These are phyloP conservation scores for Rhizopogon vinicolor DNA, from an alignment of 768 basidiomycete species.

Conservation along the genomic window DNA sequence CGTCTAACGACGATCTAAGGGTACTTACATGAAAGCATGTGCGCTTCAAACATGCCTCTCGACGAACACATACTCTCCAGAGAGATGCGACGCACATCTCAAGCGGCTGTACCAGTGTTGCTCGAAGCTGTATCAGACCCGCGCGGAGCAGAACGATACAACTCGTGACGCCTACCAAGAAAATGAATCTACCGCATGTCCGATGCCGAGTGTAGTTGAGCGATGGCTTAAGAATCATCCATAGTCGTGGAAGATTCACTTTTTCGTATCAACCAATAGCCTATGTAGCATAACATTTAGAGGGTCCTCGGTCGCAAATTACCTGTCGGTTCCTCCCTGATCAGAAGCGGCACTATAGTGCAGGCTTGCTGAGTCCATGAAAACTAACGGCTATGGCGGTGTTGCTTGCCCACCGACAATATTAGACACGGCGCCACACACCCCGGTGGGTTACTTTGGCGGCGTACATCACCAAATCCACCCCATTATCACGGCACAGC, in stretches of 20 bases:
- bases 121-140: constrained; percentile 45
- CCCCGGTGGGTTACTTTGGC: too few species aligned
- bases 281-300: too few species aligned
- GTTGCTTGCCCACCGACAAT: too few species aligned
- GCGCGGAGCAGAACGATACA: neutral
- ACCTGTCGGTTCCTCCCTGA: too few species aligned
- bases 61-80: constrained; percentile 60
- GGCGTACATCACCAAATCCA: neutral
- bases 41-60: constrained; percentile 57
- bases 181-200: constrained; percentile 56
- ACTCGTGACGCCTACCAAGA: constrained; percentile 19
- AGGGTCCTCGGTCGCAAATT: too few species aligned
- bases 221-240: constrained; percentile 59
- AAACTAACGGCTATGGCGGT: too few species aligned
- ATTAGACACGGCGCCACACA: too few species aligned
- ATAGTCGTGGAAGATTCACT: neutral
- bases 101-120: constrained; percentile 61
- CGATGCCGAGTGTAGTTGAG: constrained; percentile 44
- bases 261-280: too few species aligned
- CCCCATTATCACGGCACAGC: neutral
- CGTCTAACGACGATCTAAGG: neutral
- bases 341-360: too few species aligned
- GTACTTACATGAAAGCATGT: constrained; percentile 45
- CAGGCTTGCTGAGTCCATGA: too few species aligned
- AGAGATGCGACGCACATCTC: constrained; percentile 52